Conservation (phyloP, 2,329 filamentous ascomycete species). For the Aspergillus sp. region DNA sequence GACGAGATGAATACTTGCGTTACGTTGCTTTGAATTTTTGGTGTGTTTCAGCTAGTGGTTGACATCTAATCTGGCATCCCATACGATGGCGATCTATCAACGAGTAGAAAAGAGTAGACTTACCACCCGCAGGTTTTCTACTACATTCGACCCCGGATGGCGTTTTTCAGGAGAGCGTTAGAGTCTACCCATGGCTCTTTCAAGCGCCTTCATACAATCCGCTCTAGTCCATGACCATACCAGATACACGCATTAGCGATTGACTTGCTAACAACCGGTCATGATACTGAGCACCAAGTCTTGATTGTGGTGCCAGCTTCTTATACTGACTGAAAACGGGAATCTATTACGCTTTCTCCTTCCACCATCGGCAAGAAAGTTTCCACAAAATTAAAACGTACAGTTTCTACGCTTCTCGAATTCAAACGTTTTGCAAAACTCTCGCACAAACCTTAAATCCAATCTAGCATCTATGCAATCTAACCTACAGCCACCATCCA, state of each 20-base stretch:
- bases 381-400: background rate
- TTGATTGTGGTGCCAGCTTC: too few species aligned
- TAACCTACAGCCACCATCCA: background rate
- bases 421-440: background rate
- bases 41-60: constrained; percentile 14
- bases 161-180: too few species aligned
- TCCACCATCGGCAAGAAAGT: background rate
- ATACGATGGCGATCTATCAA: constrained; percentile 1
- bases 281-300: too few species aligned
- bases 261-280: too few species aligned
- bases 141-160: background rate
- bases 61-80: constrained; percentile 15
- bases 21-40: constrained; percentile 6
- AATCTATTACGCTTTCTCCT: background rate
- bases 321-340: background rate
- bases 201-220: too few species aligned
- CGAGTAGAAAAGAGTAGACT: constrained; percentile 10
- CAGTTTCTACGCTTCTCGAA: background rate
- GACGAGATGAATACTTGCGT: constrained; percentile 9
- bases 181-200: too few species aligned
- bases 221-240: too few species aligned
- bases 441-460: background rate
- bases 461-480: background rate
- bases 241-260: too few species aligned
- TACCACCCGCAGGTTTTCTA: background rate